These are phyloP conservation scores for Barbatosphaeria neglecta DNA, from an alignment of 495 filamentous ascomycete genomes.

Conservation along the genomic window DNA sequence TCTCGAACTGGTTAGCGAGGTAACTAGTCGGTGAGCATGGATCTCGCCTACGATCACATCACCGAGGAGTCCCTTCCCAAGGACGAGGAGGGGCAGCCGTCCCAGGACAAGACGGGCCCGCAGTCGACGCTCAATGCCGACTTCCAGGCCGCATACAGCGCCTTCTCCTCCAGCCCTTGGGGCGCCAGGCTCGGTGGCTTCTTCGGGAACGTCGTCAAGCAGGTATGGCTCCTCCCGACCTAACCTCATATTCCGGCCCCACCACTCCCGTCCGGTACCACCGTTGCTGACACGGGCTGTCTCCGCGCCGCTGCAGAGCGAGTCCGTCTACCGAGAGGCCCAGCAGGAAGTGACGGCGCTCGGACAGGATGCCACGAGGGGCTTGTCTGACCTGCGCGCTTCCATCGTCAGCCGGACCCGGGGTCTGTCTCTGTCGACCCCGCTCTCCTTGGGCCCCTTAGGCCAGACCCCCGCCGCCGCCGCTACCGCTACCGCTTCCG, in stretches of 20 bases:
- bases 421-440: constrained; percentile 52
- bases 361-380: constrained; percentile 69
- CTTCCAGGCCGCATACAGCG: constrained; percentile 88
- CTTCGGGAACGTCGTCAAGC: constrained; percentile 80
- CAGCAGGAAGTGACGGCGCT: constrained; percentile 68
- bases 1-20: too few relatives aligned
- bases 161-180: constrained; percentile 85
- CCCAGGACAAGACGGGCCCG: constrained; percentile 28
- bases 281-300: neutral
- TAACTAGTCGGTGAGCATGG: constrained; percentile 55
- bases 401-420: constrained; percentile 61
- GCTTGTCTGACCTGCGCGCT: constrained; percentile 61
- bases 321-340: constrained; percentile 74
- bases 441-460: constrained; percentile 6
- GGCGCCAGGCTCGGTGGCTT: constrained; percentile 78
- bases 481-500: too few relatives aligned
- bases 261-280: neutral
- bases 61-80: constrained; percentile 68
- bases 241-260: neutral
- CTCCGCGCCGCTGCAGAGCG: constrained; percentile 42
- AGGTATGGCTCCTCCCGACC: too few relatives aligned
- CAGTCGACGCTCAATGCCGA: constrained; percentile 67
- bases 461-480: constrained; percentile 4
- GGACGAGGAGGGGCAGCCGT: constrained; percentile 36
- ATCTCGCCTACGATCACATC: constrained; percentile 95